Base-by-base conservation (phyloP, 1,139 yeast genomes). In the Taiozyma sp. region DNA sequence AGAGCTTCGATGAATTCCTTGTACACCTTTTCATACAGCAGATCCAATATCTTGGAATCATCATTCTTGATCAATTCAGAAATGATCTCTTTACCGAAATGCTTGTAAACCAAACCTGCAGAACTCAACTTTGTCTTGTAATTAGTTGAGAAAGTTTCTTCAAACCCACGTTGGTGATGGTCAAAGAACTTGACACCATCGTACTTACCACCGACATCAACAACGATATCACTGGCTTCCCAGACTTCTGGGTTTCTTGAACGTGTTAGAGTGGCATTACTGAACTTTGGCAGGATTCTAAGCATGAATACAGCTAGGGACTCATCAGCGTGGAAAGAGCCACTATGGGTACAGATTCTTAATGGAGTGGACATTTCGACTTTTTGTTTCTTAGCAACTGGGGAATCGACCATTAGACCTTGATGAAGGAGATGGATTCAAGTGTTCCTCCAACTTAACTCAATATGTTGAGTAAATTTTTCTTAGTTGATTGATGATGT, bases 251-350 rank as follows among this genome's bases (percentile, higher is more conserved):
- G 87, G 58, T 84, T 85, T 72, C 99, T 81, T 5, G 97, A 87
- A 67, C 99, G 83, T 24, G 89, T 79, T 36, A 93, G 75, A 51
- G 75, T 76, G 14, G 96, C 84, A 53, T 82, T 76, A 51, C 79
- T 66, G 69, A 70, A 93, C 65, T 80, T 76, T 4, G 97, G 96
- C 49, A 93, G 74, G 30, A 81, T 73, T 62, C 79, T 81, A 53
- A 93, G 74, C 87, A 93, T 83, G 69, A 79, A 92, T 4, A 92
- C 97, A 2, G 98, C 99, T 54, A 95, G 78, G n/a, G 96, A 85
- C 69, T 93, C 99, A 70, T 93, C 99, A 23, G 99, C 98, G 65
- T 93, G 99, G 76, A 93, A 93, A 0, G 92, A 80, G 9, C 99
- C 99, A 45, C 95, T 88, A 66, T 91, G 97, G 16, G 97, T 92